A percentile compares a stretch with the other conserved stretches of the same genome.
Evolutionary conservation across 306 rosid species (phyloP).

Genomic region (Leucaena leucocephala): DNA sequence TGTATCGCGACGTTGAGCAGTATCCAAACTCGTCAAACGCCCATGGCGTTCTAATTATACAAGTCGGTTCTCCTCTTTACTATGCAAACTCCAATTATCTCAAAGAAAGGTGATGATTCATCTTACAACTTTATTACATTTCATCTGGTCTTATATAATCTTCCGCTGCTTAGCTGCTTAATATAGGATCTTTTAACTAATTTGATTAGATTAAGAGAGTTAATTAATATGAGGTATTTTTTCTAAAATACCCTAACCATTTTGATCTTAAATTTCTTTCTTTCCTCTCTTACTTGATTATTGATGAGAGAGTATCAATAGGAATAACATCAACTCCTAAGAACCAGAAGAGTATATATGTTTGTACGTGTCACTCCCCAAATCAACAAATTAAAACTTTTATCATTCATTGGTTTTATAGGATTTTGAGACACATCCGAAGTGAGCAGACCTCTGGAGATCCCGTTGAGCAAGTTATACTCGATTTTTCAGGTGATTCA

Average conservation of each 20-base stretch:
- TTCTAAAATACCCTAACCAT: too few relatives aligned
- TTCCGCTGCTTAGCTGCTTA: too few relatives aligned
- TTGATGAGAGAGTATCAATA: too few relatives aligned
- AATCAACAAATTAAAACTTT: neutral
- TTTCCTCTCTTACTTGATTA: too few relatives aligned
- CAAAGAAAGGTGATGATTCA: conserved; percentile 64
- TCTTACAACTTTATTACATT: neutral
- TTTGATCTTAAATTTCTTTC: too few relatives aligned
- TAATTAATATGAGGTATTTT: too few relatives aligned
- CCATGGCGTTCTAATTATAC: conserved; percentile 61
- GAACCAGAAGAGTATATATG: neutral
- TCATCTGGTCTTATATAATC: neutral
- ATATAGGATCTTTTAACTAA: too few relatives aligned
- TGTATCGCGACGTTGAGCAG: conserved; percentile 74
- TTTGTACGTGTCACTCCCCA: neutral
- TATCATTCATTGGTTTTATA: conserved; percentile 33
- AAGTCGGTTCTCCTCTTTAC: conserved; percentile 88
- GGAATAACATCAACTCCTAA: too few relatives aligned
- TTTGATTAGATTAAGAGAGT: too few relatives aligned
- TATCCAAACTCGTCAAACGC: conserved; percentile 46
- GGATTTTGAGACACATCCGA: conserved; percentile 75
- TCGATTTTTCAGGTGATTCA: conserved; percentile 67
- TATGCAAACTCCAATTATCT: conserved; percentile 70
- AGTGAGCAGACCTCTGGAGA: conserved; percentile 52
- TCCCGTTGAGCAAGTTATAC: conserved; percentile 52